Conservation (phyloP, 805 yeast genomes). For the Starmerella vaccinii region DNA sequence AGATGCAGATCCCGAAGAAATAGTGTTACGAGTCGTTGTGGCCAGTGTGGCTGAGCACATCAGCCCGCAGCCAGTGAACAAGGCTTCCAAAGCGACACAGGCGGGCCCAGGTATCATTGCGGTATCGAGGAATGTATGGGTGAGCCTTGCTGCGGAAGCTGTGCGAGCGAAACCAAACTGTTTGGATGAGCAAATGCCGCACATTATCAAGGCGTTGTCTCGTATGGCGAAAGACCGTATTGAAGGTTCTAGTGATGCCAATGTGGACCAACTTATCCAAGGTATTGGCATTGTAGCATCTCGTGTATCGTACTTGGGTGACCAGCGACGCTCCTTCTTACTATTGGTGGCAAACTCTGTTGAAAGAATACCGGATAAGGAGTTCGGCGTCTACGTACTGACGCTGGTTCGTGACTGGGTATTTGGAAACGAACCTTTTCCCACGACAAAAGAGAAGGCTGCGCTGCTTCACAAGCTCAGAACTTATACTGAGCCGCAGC, state of each 20-base stretch:
- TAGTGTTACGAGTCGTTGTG: conserved; percentile 9
- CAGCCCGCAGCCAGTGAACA: not conserved
- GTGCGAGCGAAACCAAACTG: conserved; percentile 63
- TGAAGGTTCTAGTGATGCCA: conserved; percentile 17
- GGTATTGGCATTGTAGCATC: conserved; percentile 65
- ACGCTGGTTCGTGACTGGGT: conserved; percentile 81
- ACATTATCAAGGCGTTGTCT: conserved; percentile 68
- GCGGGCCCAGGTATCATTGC: not conserved
- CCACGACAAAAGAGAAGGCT: conserved; percentile 92
- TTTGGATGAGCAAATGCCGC: conserved; percentile 64
- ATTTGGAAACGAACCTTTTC: conserved; percentile 68
- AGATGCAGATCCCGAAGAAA: conserved; percentile 10
- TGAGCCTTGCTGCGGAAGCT: conserved; percentile 59
- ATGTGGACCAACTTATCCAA: conserved; percentile 47
- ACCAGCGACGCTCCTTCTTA: conserved; percentile 80
- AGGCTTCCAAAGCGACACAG: not conserved
- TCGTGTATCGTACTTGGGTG: conserved; percentile 81
- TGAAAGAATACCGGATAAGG: conserved; percentile 75
- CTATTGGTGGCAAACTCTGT: conserved; percentile 79
- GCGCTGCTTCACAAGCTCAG: conserved; percentile 89
- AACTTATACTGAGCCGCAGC: conserved; percentile 60
- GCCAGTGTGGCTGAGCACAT: conserved; percentile 13
- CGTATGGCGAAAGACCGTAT: conserved; percentile 26
- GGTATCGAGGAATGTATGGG: conserved; percentile 36
- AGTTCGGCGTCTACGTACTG: conserved; percentile 62